Evolutionary conservation across 2,329 filamentous ascomycete species (phyloP), one percentile per base, ranked within the genome.

Genomic region (Fusarium bulbicola): DNA sequence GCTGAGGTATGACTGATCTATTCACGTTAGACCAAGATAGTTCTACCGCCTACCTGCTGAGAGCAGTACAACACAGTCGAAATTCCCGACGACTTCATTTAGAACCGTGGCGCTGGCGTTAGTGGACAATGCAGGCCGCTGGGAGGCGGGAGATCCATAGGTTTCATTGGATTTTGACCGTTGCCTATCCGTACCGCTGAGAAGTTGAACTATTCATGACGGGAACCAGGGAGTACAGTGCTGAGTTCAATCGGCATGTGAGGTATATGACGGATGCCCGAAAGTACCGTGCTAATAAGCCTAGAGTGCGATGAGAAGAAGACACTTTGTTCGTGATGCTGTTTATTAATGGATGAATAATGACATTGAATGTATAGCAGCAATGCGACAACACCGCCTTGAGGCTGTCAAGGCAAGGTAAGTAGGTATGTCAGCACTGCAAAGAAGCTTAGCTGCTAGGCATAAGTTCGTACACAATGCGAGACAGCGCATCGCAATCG

Each of bases 1-100:
- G 70, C 67, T 73, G 70, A 68, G 34, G 50, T 64, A 64, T 52
- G 45, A 37, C 63, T 42, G 36, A 46, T 47, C n/a, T 67, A 46
- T 53, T 49, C 26, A 68, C 28, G 28, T 52, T 59, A n/a, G 34
- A 45, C 28, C n/a, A 54, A 39, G 46, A 49, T 47, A 56, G 42
- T 59, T 59, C 54, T 34, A n/a, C 50, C 20, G 36, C 24, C 50
- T 42, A 37, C 9, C 26, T 45, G 36, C 59, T 67, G 70, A 42
- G 43, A 50, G 46, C 59, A 49, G 50, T 50, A 24, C 30, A 50
- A 34, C n/a, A 21, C 34, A 37, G 56, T 37, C 26, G 56, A 39
- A 59, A 62, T 42, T 39, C 56, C 42, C 28, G 36, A 36, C 28
- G 63, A 43, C 39, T 59, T 70, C 36, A 63, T 45, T 58, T 50